Percentiles rank a stretch among this genome's conserved stretches.
These are phyloP conservation scores for Pseudohyphozyma bogoriensis DNA, from an alignment of 768 basidiomycete genomes.

Conservation along the genomic window DNA sequence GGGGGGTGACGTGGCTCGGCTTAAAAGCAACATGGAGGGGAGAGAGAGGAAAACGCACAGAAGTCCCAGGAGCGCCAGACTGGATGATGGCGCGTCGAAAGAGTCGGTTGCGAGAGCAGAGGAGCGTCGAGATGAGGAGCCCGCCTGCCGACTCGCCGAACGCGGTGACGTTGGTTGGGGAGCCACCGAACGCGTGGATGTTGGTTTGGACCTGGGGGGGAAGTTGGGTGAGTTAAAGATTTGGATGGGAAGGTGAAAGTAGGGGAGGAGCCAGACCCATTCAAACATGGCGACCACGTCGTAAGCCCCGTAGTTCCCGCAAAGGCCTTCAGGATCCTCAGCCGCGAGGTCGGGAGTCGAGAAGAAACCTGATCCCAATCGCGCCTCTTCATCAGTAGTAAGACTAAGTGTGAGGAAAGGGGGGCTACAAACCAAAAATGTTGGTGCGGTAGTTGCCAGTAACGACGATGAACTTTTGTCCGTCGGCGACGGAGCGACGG, in stretches of 20 bases:
- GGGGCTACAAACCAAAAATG: not conserved
- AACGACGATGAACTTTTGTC: constrained; percentile 28
- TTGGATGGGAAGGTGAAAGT: not conserved
- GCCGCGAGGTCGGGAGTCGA: constrained; percentile 3
- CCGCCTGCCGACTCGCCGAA: constrained; percentile 54
- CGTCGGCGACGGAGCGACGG: not conserved
- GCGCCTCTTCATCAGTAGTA: not conserved
- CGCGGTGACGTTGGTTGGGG: constrained; percentile 43
- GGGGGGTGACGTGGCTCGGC: not conserved
- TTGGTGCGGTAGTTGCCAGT: constrained; percentile 25
- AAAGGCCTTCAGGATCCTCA: not conserved
- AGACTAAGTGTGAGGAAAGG: not conserved
- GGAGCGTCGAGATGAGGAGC: constrained; percentile 38
- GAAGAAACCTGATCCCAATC: constrained; percentile 4
- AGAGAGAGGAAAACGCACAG: constrained; percentile 2
- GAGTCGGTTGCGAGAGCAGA: constrained; percentile 17
- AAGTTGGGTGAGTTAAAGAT: not conserved
- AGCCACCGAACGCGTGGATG: constrained; percentile 37
- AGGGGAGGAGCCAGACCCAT: constrained; percentile 9
- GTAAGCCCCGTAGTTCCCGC: constrained; percentile 27
- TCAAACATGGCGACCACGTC: constrained; percentile 19
- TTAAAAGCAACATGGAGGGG: not conserved
- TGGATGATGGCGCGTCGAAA: constrained; percentile 19
- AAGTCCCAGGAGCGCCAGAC: constrained; percentile 18
- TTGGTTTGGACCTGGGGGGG: constrained; percentile 33